Evolutionary conservation across 306 rosid species (phyloP), one percentile per base, ranked within the genome.

Genomic region (Rosa lucieae): DNA sequence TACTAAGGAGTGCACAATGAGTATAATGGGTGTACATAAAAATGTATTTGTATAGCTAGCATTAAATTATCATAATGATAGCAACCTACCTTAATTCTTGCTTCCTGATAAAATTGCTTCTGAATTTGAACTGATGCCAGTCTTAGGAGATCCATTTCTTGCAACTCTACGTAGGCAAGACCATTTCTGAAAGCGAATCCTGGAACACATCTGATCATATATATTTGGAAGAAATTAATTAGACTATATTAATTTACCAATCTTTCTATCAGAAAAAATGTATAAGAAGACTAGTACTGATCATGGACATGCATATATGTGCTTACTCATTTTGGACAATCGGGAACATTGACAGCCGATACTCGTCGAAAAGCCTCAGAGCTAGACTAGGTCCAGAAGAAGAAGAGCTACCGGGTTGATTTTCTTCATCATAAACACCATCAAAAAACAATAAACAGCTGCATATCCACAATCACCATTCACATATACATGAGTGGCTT

Each of bases 31-130:
- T 17, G 21, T 17, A 5, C 18, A 62, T 26, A 62, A 1, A 58
- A 55, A 10, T 59, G 44, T 13, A 6, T 32, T 0, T 63, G n/a
- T 63, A 5, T 59, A 59, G 13, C 20, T 59, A 59, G 13, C 20
- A 9, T 0, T 10, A 6, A 29, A 32, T 63, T 6, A 6, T 43
- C 21, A 59, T 8, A 35, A 21, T 15, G 4, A 8, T 17, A 9
- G 21, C 1, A 68, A 52, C 74, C 67, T 84, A 94, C 98, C 98
- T 92, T 85, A 76, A 92, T 94, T 84, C 94, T 80, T 55, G 97
- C 98, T 88, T 88, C 94, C 94, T 46, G 87, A 70, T 87, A 92
- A 66, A 94, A 94, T 76, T 80, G 91, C 48, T 82, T 81, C 67
- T 94, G 98, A 42, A 77, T 47, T 17, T 86, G 87, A 14, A 81